A percentile compares a stretch with the other conserved stretches of the same genome.
phyloP scores from a whole-genome alignment of 495 filamentous ascomycete species.

The Daldinia bambusicola region DNA sequence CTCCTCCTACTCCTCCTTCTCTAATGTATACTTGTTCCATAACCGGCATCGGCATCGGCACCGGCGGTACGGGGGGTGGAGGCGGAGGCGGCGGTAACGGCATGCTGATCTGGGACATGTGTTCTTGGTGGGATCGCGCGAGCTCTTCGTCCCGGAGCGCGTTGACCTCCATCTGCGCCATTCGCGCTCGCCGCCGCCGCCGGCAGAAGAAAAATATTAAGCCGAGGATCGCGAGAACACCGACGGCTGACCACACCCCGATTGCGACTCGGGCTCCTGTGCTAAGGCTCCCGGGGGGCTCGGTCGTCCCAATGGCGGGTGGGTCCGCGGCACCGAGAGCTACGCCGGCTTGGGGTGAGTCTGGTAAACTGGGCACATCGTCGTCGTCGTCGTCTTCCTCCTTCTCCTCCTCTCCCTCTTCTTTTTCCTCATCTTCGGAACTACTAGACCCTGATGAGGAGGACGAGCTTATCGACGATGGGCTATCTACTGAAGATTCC shows the following conservation, averaged over 20 bases:
- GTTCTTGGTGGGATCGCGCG: conserved; percentile 14
- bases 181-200: conserved; percentile 19
- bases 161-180: conserved; percentile 29
- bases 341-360: conserved; percentile 27
- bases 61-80: not conserved
- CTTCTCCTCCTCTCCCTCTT: not conserved
- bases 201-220: conserved; percentile 34
- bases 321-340: conserved; percentile 20
- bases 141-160: conserved; percentile 37
- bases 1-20: too few species aligned
- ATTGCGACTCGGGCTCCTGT: conserved; percentile 34
- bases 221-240: conserved; percentile 16
- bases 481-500: too few species aligned
- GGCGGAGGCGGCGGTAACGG: conserved; percentile 3
- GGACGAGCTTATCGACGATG: conserved; percentile 15
- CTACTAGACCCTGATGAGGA: conserved; percentile 13
- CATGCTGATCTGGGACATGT: conserved; percentile 26
- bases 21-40: conserved; percentile 27
- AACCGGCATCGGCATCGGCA: not conserved
- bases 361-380: not conserved
- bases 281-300: conserved; percentile 26
- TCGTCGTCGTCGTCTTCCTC: conserved; percentile 10
- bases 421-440: not conserved
- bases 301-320: conserved; percentile 30
- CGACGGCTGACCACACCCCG: conserved; percentile 38